A percentile compares a stretch with the other conserved stretches of the same genome.
Evolutionary conservation across 371 early-diverging fungal genomes (phyloP).

Genomic region (Mortierella sp.): DNA sequence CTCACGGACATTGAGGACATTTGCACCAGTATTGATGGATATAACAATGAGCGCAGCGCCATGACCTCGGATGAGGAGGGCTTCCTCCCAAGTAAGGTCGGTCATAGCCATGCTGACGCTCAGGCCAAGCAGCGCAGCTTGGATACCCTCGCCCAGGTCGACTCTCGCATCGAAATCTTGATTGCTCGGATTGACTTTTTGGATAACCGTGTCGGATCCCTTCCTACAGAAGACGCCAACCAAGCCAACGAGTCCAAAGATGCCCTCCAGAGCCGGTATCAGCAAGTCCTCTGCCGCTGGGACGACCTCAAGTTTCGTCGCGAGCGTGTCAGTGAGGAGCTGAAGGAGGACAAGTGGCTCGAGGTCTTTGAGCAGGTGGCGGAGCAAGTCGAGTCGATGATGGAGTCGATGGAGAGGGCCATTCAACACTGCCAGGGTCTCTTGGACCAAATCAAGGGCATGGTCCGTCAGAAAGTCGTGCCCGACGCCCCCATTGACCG

Average conservation of each 20-base stretch:
- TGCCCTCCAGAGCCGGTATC: conserved; percentile 56
- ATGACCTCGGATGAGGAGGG: conserved; percentile 52
- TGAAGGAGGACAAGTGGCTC: conserved; percentile 76
- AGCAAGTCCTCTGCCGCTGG: conserved; percentile 66
- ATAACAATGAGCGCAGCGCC: conserved; percentile 56
- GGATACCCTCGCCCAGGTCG: conserved; percentile 65
- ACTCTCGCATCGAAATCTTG: conserved; percentile 66
- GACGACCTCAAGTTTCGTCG: conserved; percentile 62
- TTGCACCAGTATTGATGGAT: conserved; percentile 53
- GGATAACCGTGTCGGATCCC: conserved; percentile 63
- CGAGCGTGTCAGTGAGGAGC: conserved; percentile 61
- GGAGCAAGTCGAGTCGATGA: conserved; percentile 73
- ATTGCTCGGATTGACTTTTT: conserved; percentile 66
- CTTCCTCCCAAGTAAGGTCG: conserved; percentile 30
- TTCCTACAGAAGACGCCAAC: conserved; percentile 45
- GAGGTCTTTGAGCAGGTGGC: conserved; percentile 73
- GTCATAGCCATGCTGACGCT: conserved; percentile 44
- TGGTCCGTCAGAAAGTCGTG: conserved; percentile 53
- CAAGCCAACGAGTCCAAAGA: conserved; percentile 53
- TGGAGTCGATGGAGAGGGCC: conserved; percentile 71
- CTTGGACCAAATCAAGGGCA: conserved; percentile 61
- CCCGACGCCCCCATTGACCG: conserved; percentile 64
- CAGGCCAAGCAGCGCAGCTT: conserved; percentile 58
- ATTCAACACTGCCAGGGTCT: conserved; percentile 67
- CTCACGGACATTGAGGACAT: conserved; percentile 54